Evolutionary conservation across 2,329 filamentous ascomycete species (phyloP), one percentile per base, ranked within the genome.

Genomic region (Xylaria sp.): DNA sequence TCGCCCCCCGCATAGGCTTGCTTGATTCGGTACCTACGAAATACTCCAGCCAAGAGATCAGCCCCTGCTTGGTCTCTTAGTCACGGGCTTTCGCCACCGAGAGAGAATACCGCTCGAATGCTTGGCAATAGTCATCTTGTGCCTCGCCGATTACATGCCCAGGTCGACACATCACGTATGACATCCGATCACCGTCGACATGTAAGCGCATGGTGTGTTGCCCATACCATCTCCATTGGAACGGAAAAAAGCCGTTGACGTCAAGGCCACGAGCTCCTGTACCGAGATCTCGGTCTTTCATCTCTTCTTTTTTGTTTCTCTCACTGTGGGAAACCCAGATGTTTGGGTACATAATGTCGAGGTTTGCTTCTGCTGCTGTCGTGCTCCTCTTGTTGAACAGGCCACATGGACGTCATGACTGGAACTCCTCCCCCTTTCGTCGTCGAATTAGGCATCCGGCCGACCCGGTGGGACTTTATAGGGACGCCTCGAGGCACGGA

Each of bases 51-150:
- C 53, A 62, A 60, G 60, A 30, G 60, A 30, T 51, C 42, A 16
- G 53, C 58, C 58, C 62, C 59, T 57, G 39, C 57, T 58, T 55
- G 2, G 23, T 35, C n/a, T 34, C 46, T 37, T 2, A n/a, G 57
- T 63, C 62, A 62, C 62, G 59, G 57, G 62, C 52, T 55, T 61
- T 57, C 51, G 11, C 42, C 48, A 50, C 48, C 19, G 5, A 46
- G n/a, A 46, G 5, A 16, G 16, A 16, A 16, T 16, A 16, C 16
- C 16, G 16, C 16, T 16, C 16, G 16, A 16, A 16, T 16, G 16
- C 16, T 16, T 16, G 16, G 16, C 16, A 16, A 16, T 16, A 16
- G n/a, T 16, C 5, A 11, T n/a, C 11, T 46, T n/a, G 42, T 11
- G 13, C 42, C 13, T n/a, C 13, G 13, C 42, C 42, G 42, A n/a